These are phyloP conservation scores for Citrus cavaleriei DNA, from an alignment of 345 rosid genomes.

Conservation along the genomic window DNA sequence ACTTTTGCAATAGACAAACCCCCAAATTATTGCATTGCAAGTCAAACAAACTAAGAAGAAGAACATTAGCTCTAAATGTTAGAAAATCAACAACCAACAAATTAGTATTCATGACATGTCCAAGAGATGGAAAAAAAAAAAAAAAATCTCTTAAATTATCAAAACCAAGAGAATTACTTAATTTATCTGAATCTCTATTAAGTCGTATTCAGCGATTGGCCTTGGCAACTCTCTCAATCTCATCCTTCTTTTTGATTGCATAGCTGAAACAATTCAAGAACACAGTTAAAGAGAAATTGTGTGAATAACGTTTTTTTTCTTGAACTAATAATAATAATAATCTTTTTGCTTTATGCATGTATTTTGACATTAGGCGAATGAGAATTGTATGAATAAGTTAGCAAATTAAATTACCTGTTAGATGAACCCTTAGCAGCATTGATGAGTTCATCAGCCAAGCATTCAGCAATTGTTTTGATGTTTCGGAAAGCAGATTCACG, in stretches of 20 bases:
- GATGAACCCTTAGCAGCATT: constrained; percentile 91
- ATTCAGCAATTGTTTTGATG: constrained; percentile 81
- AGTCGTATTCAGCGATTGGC: constrained; percentile 69
- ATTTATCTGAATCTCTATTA: not conserved
- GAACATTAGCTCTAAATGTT: not conserved
- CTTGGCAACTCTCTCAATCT: constrained; percentile 84
- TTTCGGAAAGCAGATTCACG: constrained; percentile 81
- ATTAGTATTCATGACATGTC: not conserved
- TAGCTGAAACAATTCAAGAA: constrained; percentile 31
- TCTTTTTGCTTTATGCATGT: too few relatives aligned
- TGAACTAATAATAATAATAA: too few relatives aligned
- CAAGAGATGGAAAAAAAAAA: not conserved
- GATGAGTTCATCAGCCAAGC: constrained; percentile 85
- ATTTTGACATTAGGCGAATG: too few relatives aligned
- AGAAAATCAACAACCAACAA: not conserved
- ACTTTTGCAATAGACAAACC: too few relatives aligned
- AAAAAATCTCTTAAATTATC: not conserved
- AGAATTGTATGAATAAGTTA: too few relatives aligned
- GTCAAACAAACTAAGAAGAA: too few relatives aligned
- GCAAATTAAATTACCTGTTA: constrained; percentile 44
- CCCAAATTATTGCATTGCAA: too few relatives aligned
- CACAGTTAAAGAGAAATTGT: too few relatives aligned
- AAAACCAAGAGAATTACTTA: not conserved
- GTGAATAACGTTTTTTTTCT: too few relatives aligned
- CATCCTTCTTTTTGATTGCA: constrained; percentile 88